Percentiles rank a stretch among this genome's conserved stretches.
phyloP scores from a whole-genome alignment of 768 basidiomycete species.

The Omphalotus guepiniiformis region DNA sequence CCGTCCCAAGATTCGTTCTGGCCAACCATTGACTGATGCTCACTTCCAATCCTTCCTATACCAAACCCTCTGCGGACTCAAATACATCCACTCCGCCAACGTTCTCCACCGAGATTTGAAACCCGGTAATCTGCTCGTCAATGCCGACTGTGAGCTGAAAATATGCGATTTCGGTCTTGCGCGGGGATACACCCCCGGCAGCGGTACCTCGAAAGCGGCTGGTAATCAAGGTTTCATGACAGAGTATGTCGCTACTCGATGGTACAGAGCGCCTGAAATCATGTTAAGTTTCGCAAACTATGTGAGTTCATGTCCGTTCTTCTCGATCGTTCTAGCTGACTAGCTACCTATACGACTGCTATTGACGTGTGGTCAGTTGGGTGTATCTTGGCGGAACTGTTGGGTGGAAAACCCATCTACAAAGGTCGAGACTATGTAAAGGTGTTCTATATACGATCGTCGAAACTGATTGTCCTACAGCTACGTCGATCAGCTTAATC shows the following conservation, averaged over 20 bases:
- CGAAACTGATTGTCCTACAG: conserved; percentile 32
- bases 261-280: conserved; percentile 99
- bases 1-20: conserved; percentile 65
- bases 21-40: conserved; percentile 84
- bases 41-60: conserved; percentile 97
- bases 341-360: conserved; percentile 70
- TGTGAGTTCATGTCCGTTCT: conserved; percentile 40
- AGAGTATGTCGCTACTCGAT: conserved; percentile 97
- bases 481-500: conserved; percentile 98
- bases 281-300: conserved; percentile 98
- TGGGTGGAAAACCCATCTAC: conserved; percentile 93
- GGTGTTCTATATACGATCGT: not conserved
- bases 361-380: conserved; percentile 98
- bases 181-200: conserved; percentile 85
- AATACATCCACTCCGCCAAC: conserved; percentile 97
- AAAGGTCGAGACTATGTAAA: conserved; percentile 89
- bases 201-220: conserved; percentile 65
- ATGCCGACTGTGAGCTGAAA: conserved; percentile 97
- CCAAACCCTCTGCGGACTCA: conserved; percentile 95
- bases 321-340: conserved; percentile 13
- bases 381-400: conserved; percentile 89
- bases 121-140: conserved; percentile 92
- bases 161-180: conserved; percentile 99
- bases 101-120: conserved; percentile 97
- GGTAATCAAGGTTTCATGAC: conserved; percentile 97